Base-by-base conservation (phyloP, 768 basidiomycete genomes). In the Stropharia rugosoannulata region DNA sequence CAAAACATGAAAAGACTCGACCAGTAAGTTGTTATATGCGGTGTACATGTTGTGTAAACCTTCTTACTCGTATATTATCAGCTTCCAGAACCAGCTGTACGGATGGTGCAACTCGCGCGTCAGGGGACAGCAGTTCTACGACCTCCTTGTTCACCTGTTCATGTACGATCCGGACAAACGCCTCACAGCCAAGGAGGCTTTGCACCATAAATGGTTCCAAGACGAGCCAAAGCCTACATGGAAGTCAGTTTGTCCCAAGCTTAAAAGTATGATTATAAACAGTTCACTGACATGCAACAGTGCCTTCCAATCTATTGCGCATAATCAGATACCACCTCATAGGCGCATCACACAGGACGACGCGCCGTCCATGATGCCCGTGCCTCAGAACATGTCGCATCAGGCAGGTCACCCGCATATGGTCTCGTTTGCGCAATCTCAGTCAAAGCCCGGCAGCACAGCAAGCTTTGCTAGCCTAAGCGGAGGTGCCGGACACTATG, bases 281-380 rank as follows among this genome's bases (percentile, higher is more conserved):
- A 59, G 5, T 15, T 38, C 35, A 42, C 44, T 35, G 25, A 18
- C 39, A 36, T 15, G 37, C 59, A 19, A 35, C 58, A 95, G 91
- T 64, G 92, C 89, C 0, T 95, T 96, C 69, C 80, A 86, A 39
- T 75, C 80, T 3, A 78, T 88, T 16, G 76, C 79, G 0, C 64
- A 81, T 1, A 78, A 82, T 49, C 88, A 92, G 59, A 79, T 86
- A 11, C 95, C 95, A 35, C 95, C 95, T 0, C 86, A 86, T 39
- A 79, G 95, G 29, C 84, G 94, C 40, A 95, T 98, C 49, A 90
- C 94, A 1, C 89, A 93, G 64, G 96, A 98, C 66, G 95, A 98
- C 38, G 91, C 89, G 5, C 89, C 90, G 0, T 90, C 88, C 0
- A 91, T 92, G 90, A 83, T 92, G 73, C 86, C 86, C 22, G 68